These are phyloP conservation scores for Suillus luteus DNA, from an alignment of 768 basidiomycete genomes.

Conservation along the genomic window DNA sequence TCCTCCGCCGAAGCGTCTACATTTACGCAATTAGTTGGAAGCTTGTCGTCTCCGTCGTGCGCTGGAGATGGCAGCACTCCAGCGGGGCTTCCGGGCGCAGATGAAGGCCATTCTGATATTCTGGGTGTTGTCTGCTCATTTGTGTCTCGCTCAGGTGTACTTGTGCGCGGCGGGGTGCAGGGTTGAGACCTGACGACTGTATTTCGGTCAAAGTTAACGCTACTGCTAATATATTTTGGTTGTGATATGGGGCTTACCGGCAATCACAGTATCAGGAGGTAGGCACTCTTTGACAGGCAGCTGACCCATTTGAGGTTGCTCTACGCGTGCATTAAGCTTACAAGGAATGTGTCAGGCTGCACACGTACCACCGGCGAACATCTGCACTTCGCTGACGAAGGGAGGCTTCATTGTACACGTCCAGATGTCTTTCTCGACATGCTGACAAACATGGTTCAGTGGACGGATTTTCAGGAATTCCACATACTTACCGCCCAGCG, in stretches of 20 bases:
- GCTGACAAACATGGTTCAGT: neutral
- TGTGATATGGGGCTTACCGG: neutral
- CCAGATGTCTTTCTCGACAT: neutral
- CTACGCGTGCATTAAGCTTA: neutral
- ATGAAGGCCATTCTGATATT: slow-evolving; percentile 31
- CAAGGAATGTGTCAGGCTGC: neutral
- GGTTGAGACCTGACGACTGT: neutral
- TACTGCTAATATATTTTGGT: neutral
- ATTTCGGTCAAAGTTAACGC: slow-evolving; percentile 1
- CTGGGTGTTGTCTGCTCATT: slow-evolving; percentile 28
- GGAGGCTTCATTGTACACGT: neutral
- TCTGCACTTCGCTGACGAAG: neutral
- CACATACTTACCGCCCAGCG: neutral
- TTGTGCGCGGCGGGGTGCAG: slow-evolving; percentile 13
- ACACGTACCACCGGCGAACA: neutral
- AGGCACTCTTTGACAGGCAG: slow-evolving; percentile 9
- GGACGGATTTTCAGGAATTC: neutral
- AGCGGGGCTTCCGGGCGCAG: slow-evolving; percentile 23
- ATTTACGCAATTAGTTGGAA: slow-evolving; percentile 6
- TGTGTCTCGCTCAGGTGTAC: slow-evolving; percentile 13
- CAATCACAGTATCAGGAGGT: neutral
- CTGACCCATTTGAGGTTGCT: neutral
- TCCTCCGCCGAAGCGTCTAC: slow-evolving; percentile 21
- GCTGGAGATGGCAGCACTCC: slow-evolving; percentile 1
- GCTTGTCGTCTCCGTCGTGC: slow-evolving; percentile 7